These are phyloP conservation scores for Metarhizium brunneum DNA, from an alignment of 2,329 filamentous ascomycete genomes.

Conservation along the genomic window DNA sequence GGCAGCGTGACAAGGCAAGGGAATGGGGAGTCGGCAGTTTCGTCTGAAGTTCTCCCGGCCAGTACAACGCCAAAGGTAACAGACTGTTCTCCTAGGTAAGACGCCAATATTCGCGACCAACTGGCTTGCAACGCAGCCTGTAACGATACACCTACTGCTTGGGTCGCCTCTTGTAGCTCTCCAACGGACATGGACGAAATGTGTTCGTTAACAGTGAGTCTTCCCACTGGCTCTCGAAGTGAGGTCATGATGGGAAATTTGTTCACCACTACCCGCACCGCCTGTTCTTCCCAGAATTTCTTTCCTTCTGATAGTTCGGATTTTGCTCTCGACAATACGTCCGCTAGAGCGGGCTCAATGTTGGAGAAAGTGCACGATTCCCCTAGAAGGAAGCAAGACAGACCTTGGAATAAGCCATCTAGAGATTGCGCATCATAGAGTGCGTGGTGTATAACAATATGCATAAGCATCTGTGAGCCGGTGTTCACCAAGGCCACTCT, in stretches of 20 bases:
- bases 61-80: constrained; percentile 75
- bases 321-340: constrained; percentile 28
- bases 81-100: constrained; percentile 64
- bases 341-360: constrained; percentile 28
- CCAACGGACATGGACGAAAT: constrained; percentile 28
- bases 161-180: constrained; percentile 47
- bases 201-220: constrained; percentile 23
- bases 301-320: constrained; percentile 25
- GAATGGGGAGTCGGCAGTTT: constrained; percentile 53
- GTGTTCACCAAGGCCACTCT: constrained; percentile 37
- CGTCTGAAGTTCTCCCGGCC: constrained; percentile 59
- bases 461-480: constrained; percentile 20
- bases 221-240: constrained; percentile 29
- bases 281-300: constrained; percentile 55
- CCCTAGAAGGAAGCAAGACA: constrained; percentile 28
- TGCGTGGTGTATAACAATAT: constrained; percentile 61
- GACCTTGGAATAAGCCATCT: constrained; percentile 50
- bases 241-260: constrained; percentile 72
- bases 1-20: constrained; percentile 80
- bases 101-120: constrained; percentile 66
- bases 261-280: constrained; percentile 46
- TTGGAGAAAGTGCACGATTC: constrained; percentile 4
- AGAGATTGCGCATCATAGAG: constrained; percentile 79
- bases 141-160: constrained; percentile 53
- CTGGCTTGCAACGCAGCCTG: constrained; percentile 68